Conservation (phyloP, 1,284 basidiomycete species). For the Cystobasidium sp. region DNA sequence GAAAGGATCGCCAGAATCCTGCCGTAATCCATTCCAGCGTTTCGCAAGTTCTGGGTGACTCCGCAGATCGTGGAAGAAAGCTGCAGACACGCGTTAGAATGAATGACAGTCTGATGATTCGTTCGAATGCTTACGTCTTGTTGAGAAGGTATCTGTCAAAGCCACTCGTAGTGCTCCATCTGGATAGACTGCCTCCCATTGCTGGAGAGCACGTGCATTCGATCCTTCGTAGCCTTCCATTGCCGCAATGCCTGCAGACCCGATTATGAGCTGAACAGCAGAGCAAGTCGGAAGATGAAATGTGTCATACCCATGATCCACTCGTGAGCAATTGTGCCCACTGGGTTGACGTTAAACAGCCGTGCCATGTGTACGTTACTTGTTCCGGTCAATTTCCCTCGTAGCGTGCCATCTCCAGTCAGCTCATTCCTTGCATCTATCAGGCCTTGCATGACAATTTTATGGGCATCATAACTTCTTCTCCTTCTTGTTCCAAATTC, state of each 20-base stretch:
- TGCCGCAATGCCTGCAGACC: slow-evolving; percentile 66
- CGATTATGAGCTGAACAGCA: slow-evolving; percentile 52
- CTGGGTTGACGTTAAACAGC: slow-evolving; percentile 69
- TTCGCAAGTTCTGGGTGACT: slow-evolving; percentile 66
- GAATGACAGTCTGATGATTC: background rate
- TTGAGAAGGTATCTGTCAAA: slow-evolving; percentile 88
- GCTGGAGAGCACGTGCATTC: slow-evolving; percentile 72
- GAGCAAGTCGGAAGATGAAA: slow-evolving; percentile 56
- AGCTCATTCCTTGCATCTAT: slow-evolving; percentile 67
- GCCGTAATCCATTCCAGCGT: slow-evolving; percentile 80
- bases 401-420: slow-evolving; percentile 55
- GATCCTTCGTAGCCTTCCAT: slow-evolving; percentile 76
- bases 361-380: slow-evolving; percentile 85
- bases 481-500: slow-evolving; percentile 93
- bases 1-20: slow-evolving; percentile 80
- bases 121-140: slow-evolving; percentile 59
- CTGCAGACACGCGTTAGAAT: slow-evolving; percentile 49
- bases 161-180: slow-evolving; percentile 66
- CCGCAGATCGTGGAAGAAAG: slow-evolving; percentile 76
- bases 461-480: slow-evolving; percentile 78
- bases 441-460: slow-evolving; percentile 74
- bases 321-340: slow-evolving; percentile 61
- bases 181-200: slow-evolving; percentile 74
- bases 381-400: slow-evolving; percentile 75
- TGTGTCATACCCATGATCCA: slow-evolving; percentile 80